Evolutionary conservation across 2,329 filamentous ascomycete genomes (phyloP).

Genomic region (Fusarium mangiferae): DNA sequence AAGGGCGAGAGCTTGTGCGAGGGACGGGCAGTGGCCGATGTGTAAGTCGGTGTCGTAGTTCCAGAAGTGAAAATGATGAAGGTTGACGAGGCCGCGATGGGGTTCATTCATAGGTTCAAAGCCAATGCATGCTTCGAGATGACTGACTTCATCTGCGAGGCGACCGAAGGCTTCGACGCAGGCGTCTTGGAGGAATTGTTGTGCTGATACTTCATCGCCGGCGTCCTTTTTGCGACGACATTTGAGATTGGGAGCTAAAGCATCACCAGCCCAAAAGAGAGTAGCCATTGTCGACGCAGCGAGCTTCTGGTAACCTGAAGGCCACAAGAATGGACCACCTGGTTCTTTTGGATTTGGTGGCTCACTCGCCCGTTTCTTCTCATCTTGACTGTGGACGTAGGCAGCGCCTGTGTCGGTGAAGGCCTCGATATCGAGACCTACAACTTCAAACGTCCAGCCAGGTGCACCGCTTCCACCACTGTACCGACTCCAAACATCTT

Average conservation of each 20-base stretch:
- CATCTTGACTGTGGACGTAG: conserved; percentile 51
- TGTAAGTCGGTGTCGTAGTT: conserved; percentile 57
- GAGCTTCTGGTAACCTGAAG: conserved; percentile 52
- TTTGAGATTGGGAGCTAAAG: conserved; percentile 44
- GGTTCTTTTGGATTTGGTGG: conserved; percentile 46
- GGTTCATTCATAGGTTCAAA: conserved; percentile 58
- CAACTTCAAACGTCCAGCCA: conserved; percentile 55
- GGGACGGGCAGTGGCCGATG: conserved; percentile 53
- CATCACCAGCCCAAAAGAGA: conserved; percentile 45
- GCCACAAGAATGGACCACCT: conserved; percentile 52
- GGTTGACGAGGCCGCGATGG: conserved; percentile 53
- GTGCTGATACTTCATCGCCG: conserved; percentile 42
- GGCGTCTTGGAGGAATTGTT: conserved; percentile 47
- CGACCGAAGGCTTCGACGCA: conserved; percentile 50
- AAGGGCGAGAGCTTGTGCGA: conserved; percentile 52
- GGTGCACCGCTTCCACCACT: conserved; percentile 56
- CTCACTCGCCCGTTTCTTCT: conserved; percentile 41
- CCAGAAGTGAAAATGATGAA: conserved; percentile 52
- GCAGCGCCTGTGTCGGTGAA: conserved; percentile 49
- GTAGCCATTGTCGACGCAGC: conserved; percentile 49
- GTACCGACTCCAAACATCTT: conserved; percentile 56
- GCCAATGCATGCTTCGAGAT: conserved; percentile 51
- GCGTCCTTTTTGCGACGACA: conserved; percentile 33
- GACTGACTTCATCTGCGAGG: conserved; percentile 47
- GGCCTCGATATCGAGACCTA: conserved; percentile 52